Percentiles rank a stretch among this genome's conserved stretches.
Evolutionary conservation across 345 rosid species (phyloP).

Genomic region (Moringa oleifera): DNA sequence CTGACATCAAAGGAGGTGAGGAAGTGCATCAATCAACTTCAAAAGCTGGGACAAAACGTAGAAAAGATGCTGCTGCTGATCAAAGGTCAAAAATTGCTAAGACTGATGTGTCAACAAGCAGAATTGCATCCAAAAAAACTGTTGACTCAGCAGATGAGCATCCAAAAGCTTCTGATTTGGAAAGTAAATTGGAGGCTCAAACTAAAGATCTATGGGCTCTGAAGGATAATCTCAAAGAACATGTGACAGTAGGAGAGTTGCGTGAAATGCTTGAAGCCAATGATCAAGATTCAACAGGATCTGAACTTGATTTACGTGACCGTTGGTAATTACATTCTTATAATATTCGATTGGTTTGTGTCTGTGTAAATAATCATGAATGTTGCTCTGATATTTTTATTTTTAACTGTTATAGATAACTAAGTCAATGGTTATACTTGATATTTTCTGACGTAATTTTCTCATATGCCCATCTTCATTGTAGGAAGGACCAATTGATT

Average conservation of each 20-base stretch:
- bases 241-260: constrained; percentile 66
- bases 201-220: constrained; percentile 76
- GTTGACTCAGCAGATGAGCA: constrained; percentile 10
- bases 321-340: constrained; percentile 50
- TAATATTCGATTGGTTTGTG: background rate
- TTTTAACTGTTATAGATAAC: constrained; percentile 2
- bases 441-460: background rate
- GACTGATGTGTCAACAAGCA: constrained; percentile 31
- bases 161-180: constrained; percentile 29
- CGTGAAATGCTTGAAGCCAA: constrained; percentile 78
- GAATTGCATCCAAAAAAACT: constrained; percentile 23
- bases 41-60: constrained; percentile 57
- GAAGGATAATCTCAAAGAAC: constrained; percentile 79
- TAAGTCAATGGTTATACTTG: background rate
- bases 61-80: constrained; percentile 33
- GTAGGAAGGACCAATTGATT: background rate
- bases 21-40: constrained; percentile 29
- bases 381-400: background rate
- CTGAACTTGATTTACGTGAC: constrained; percentile 88
- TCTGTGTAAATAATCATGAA: background rate
- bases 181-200: constrained; percentile 66
- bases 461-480: background rate
- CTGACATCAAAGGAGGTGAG: constrained; percentile 25
- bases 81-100: constrained; percentile 54
- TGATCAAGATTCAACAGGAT: constrained; percentile 71